These are phyloP conservation scores for Pneumocystis canis DNA, from an alignment of 1,139 yeast genomes.

Conservation along the genomic window DNA sequence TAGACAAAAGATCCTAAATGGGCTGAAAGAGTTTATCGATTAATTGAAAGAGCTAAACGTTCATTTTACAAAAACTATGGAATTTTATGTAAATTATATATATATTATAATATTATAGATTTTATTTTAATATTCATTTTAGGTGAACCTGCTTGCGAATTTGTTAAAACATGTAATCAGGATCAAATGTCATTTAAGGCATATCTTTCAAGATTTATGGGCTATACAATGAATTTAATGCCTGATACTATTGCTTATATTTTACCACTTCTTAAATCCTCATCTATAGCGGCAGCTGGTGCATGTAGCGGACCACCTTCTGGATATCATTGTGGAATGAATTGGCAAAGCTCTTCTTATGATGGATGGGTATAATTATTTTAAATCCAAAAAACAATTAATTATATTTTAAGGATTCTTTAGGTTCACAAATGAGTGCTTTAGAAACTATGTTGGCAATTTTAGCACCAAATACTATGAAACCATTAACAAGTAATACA, in stretches of 20 bases:
- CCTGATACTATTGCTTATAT: constrained; percentile 38
- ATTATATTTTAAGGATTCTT: constrained; percentile 29
- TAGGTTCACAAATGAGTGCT: constrained; percentile 70
- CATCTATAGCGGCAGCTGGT: constrained; percentile 54
- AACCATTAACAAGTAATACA: constrained; percentile 30
- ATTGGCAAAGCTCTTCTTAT: constrained; percentile 32
- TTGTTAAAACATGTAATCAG: constrained; percentile 41
- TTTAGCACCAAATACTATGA: constrained; percentile 27
- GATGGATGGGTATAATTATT: constrained; percentile 1
- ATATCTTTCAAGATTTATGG: constrained; percentile 51
- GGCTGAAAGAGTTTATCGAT: constrained; percentile 37
- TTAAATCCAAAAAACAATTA: background rate
- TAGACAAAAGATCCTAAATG: constrained; percentile 41
- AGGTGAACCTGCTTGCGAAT: constrained; percentile 60
- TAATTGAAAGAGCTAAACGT: constrained; percentile 39
- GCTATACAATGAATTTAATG: constrained; percentile 42
- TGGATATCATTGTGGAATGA: constrained; percentile 62
- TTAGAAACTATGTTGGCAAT: constrained; percentile 47
- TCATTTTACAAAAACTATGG: constrained; percentile 12
- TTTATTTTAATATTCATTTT: constrained; percentile 18
- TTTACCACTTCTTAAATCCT: constrained; percentile 31
- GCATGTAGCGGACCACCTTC: constrained; percentile 63
- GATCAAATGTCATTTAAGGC: constrained; percentile 74
- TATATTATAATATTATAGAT: background rate
- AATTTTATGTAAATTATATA: background rate